Base-by-base conservation (phyloP, 495 filamentous ascomycete genomes). In the Daldinia grandis region DNA sequence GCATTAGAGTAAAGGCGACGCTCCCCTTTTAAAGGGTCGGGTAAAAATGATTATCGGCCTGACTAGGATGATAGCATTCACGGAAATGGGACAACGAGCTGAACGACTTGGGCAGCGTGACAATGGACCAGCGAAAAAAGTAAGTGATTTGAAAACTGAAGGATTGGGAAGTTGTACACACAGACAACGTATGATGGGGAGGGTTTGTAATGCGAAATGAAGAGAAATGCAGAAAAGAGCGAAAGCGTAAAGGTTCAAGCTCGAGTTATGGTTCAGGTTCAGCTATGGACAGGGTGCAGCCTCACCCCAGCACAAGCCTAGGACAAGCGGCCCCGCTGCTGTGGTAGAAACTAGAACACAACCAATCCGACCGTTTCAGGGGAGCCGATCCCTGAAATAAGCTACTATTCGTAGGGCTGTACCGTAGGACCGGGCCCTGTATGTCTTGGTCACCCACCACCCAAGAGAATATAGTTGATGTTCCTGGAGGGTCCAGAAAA, bases 341-440 rank as follows among this genome's bases (percentile, higher is more conserved):
- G 40, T 60, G 30, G 50, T 56, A 65, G 62, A 62, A 58, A 19
- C 51, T 54, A 62, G 63, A 68, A 66, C 42, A 73, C 50, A 28
- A 31, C 70, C 70, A 73, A 73, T 73, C 65, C 61, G 35, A 68
- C 65, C 50, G 65, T 62, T 47, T 65, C 58, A 69, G 62, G 65
- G 61, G 62, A 69, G 70, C 27, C 47, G 70, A 73, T 73, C 70
- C 70, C 65, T 69, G 70, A 50, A 33, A 50, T 35, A 58, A 73
- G 56, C 61, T 73, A 73, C 70, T 66, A 73, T 51, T 69, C 70
- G 65, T 73, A 73, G 70, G 70, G 70, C 70, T 73, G 70, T 66
- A 69, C 70, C 70, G 62, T 66, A 44, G 38, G 53, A 68, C 62
- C 44, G 70, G 70, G 65, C 64, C 70, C 70, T 73, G 70, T 53